Evolutionary conservation across 192 early-diverging fungal species (phyloP).

Genomic region (Coemansia sp.): DNA sequence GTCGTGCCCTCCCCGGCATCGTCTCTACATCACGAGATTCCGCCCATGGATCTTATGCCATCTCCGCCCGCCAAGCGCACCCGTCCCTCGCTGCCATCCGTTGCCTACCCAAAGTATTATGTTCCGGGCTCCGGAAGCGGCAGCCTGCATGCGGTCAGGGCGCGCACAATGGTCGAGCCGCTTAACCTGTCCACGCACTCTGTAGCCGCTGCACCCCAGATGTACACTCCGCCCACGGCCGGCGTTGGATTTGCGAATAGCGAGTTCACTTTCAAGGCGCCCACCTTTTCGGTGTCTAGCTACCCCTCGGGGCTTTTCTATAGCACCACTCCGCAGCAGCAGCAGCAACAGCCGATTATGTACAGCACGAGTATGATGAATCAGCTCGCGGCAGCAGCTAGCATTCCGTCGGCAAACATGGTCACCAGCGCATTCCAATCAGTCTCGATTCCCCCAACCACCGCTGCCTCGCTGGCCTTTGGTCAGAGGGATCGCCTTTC

Average conservation of each 20-base stretch:
- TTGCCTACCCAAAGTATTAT: constrained; percentile 9
- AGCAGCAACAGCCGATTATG: constrained; percentile 6
- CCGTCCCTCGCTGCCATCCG: constrained; percentile 20
- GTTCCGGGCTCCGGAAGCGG: constrained; percentile 10
- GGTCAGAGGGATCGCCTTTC: constrained; percentile 4
- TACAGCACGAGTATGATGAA: constrained; percentile 14
- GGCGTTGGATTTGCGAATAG: constrained; percentile 30
- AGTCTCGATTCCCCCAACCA: not conserved
- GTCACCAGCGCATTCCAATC: not conserved
- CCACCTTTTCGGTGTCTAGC: constrained; percentile 10
- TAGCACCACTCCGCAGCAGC: constrained; percentile 11
- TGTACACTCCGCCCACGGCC: constrained; percentile 40
- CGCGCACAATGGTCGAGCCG: constrained; percentile 18
- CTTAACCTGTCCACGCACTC: constrained; percentile 25
- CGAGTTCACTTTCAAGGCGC: constrained; percentile 47
- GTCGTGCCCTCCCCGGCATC: constrained; percentile 45
- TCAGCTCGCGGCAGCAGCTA: not conserved
- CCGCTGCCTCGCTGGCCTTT: not conserved
- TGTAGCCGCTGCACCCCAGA: constrained; percentile 5
- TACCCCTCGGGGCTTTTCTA: constrained; percentile 1
- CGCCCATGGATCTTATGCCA: constrained; percentile 19
- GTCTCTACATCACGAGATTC: constrained; percentile 25
- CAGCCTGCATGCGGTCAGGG: constrained; percentile 5
- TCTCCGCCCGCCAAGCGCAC: constrained; percentile 50
- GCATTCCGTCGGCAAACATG: constrained; percentile 7